Evolutionary conservation across 2,329 filamentous ascomycete species (phyloP), one percentile per base, ranked within the genome.

Genomic region (Alternaria novae-zelandiae): DNA sequence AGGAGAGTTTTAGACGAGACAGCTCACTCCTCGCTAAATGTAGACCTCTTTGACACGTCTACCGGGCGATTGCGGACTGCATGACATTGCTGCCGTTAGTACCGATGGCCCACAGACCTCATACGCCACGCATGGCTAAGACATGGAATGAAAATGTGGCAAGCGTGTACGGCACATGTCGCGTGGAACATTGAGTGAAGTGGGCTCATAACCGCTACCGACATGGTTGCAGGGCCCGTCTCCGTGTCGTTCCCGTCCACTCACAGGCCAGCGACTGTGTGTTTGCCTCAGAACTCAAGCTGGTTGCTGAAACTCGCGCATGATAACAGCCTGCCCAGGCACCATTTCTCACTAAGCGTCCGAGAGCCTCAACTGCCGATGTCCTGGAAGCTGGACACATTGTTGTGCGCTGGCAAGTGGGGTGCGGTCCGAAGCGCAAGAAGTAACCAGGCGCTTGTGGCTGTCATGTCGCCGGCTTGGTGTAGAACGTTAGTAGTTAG

Each of bases 241-340:
- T 43, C 54, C 44, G 57, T 44, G 54, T 57, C 30, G 32, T 30
- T 62, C 57, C 63, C 36, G 53, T 61, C 58, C 57, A 46, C 36
- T 59, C 60, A 50, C 53, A 49, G 58, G 53, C 45, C 11, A 28
- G 15, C 32, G 43, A 59, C 50, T 56, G 43, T 59, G 47, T 59
- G 56, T 64, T 55, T 65, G 65, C 60, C 63, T 67, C 58, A 67
- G 86, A 87, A 78, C 64, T 67, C 58, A 68, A 86, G 87, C 78
- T 80, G 83, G 58, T 82, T 83, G 25, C 95, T 92, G 93, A 92
- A 89, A 82, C 81, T 85, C 70, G 86, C 84, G 74, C 83, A 95
- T 45, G 82, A 84, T 66, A 85, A 89, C 71, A 62, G 66, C 64
- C 53, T 20, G 26, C 21, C 30, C 32, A 41, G 43, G 53, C 43